Evolutionary conservation across 257 asterid genomes (phyloP).

Genomic region (Fraxinus excelsior): DNA sequence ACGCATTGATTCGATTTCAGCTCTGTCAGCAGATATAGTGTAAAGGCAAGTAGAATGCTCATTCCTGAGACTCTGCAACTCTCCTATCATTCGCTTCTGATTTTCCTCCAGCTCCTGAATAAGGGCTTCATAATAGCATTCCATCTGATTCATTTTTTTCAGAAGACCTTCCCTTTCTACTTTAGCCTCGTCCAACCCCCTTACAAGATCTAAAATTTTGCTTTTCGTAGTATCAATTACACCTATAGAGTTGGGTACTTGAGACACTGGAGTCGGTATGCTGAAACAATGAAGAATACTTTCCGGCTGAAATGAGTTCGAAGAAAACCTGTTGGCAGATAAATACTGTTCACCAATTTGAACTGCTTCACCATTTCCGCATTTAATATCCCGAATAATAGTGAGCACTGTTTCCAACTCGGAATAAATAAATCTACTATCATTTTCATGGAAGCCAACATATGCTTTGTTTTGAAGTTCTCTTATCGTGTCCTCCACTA

Average conservation of each 20-base stretch:
- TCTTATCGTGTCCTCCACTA: slow-evolving; percentile 61
- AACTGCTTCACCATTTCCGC: slow-evolving; percentile 46
- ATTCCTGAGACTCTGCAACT: slow-evolving; percentile 72
- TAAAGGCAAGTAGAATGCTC: slow-evolving; percentile 86
- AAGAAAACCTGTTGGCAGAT: slow-evolving; percentile 61
- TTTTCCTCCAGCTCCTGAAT: slow-evolving; percentile 90
- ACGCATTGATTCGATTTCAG: slow-evolving; percentile 65
- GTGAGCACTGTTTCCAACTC: slow-evolving; percentile 66
- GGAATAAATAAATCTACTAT: slow-evolving; percentile 50
- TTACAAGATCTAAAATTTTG: slow-evolving; percentile 75
- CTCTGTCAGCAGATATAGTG: slow-evolving; percentile 58
- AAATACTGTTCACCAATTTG: slow-evolving; percentile 34
- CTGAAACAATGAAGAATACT: slow-evolving; percentile 62
- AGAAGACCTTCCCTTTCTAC: slow-evolving; percentile 74
- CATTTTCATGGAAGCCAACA: slow-evolving; percentile 51
- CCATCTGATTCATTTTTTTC: slow-evolving; percentile 93
- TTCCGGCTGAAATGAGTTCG: slow-evolving; percentile 79
- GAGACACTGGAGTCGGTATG: slow-evolving; percentile 54
- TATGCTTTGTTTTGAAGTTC: slow-evolving; percentile 62
- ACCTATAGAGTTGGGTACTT: slow-evolving; percentile 46
- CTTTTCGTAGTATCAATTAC: slow-evolving; percentile 69
- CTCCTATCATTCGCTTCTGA: slow-evolving; percentile 82
- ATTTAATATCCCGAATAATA: slow-evolving; percentile 58
- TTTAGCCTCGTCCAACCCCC: slow-evolving; percentile 87
- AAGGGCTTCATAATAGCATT: slow-evolving; percentile 88